Evolutionary conservation across 257 asterid species (phyloP).

Genomic region (Coffea eugenioides): DNA sequence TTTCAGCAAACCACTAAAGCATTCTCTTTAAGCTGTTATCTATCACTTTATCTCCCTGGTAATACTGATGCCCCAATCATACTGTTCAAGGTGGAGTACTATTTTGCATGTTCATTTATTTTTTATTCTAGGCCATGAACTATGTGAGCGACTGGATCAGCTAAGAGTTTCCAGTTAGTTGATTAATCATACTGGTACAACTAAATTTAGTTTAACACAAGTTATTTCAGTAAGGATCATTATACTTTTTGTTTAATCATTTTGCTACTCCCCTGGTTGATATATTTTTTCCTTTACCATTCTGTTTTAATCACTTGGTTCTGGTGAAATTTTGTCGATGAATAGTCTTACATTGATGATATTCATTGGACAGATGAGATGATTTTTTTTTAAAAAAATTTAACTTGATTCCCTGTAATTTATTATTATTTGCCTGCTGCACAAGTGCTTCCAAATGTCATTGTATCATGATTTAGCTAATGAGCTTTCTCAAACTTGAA

Average conservation of each 20-base stretch:
- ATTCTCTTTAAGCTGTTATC: not conserved
- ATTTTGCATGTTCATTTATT: not conserved
- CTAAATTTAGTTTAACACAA: not conserved
- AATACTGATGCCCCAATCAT: not conserved
- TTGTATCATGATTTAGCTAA: not conserved
- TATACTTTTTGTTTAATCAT: not conserved
- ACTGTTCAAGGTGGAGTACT: not conserved
- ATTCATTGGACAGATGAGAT: not conserved
- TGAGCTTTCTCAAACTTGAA: not conserved
- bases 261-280: no score
- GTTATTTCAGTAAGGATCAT: not conserved
- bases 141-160: not conserved
- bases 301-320: not conserved
- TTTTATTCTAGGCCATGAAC: not conserved
- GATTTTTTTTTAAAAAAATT: not conserved
- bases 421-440: not conserved
- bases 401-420: not conserved
- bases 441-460: not conserved
- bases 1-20: not conserved
- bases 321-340: not conserved
- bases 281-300: no score
- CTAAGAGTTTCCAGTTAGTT: not conserved
- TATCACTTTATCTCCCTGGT: not conserved
- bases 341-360: not conserved
- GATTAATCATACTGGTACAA: not conserved